Evolutionary conservation across 2,329 filamentous ascomycete species (phyloP).

Genomic region (Sporothrix dimorphospora): DNA sequence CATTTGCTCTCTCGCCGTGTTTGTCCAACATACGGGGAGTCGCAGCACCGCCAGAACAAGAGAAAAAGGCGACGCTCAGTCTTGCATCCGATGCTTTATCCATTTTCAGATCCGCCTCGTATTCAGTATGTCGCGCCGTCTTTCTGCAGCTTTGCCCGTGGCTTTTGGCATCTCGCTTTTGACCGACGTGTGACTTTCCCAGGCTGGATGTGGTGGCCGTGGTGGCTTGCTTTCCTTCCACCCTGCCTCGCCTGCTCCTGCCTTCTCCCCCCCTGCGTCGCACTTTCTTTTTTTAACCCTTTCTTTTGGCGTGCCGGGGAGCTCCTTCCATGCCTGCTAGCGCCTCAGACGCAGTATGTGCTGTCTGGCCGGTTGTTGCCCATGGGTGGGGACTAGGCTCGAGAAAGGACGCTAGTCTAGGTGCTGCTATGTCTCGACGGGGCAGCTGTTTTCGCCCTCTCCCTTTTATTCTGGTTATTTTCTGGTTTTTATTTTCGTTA

Average conservation of each 20-base stretch:
- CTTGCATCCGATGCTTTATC: neutral
- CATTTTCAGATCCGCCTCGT: neutral
- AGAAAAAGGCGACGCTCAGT: neutral
- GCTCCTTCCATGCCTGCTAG: slow-evolving; percentile 27
- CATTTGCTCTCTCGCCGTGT: neutral
- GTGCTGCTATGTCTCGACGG: slow-evolving; percentile 17
- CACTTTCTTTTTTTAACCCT: neutral
- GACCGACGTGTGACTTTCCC: neutral
- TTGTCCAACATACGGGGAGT: neutral
- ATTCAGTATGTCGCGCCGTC: neutral
- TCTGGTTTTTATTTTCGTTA: slow-evolving; percentile 9
- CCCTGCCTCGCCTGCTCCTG: neutral
- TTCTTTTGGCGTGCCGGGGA: slow-evolving; percentile 20
- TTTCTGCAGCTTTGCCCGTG: neutral
- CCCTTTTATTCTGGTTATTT: slow-evolving; percentile 14
- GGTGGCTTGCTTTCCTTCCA: neutral
- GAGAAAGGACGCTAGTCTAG: slow-evolving; percentile 19
- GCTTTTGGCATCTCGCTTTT: neutral
- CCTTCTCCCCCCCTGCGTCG: slow-evolving; percentile 2
- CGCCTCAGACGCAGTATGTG: slow-evolving; percentile 27
- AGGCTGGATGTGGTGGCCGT: neutral
- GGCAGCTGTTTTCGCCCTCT: slow-evolving; percentile 19
- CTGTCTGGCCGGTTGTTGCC: slow-evolving; percentile 16
- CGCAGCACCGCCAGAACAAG: neutral
- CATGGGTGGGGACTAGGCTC: slow-evolving; percentile 12